A percentile compares a stretch with the other conserved stretches of the same genome.
Evolutionary conservation across 2,329 filamentous ascomycete species (phyloP).

Genomic region (Penicillium sp.): DNA sequence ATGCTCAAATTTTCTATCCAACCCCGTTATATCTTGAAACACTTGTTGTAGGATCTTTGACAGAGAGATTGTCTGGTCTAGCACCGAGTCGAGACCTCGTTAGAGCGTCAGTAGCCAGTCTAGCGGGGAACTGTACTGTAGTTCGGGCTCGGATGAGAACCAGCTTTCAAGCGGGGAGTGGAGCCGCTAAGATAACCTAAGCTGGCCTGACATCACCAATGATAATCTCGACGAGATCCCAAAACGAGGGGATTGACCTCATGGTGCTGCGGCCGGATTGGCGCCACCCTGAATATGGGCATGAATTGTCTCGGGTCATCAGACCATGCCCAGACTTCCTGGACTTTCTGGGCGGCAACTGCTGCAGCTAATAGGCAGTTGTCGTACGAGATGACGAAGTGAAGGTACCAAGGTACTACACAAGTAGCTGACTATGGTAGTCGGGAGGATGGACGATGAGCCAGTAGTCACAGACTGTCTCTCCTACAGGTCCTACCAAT

Average conservation of each 20-base stretch:
- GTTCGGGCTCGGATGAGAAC: not conserved
- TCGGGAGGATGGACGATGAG: not conserved
- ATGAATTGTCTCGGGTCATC: constrained; percentile 6
- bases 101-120: not conserved
- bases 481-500: not conserved
- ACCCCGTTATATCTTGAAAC: not conserved
- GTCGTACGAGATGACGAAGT: not conserved
- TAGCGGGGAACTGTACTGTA: not conserved
- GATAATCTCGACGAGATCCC: constrained; percentile 2
- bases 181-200: constrained; percentile 15
- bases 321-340: not conserved
- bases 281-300: constrained; percentile 1
- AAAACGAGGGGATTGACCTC: constrained; percentile 8
- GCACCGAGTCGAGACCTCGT: not conserved
- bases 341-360: not conserved
- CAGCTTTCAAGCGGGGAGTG: constrained; percentile 7
- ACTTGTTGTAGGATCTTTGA: not conserved
- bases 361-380: not conserved
- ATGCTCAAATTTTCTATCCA: not conserved
- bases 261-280: constrained; percentile 9
- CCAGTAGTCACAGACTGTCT: not conserved
- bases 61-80: not conserved
- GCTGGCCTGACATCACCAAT: constrained; percentile 14
- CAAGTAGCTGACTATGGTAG: not conserved
- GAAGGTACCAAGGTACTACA: constrained; percentile 7